phyloP scores from a whole-genome alignment of 2,329 filamentous ascomycete species.

The Colletotrichum camelliae region DNA sequence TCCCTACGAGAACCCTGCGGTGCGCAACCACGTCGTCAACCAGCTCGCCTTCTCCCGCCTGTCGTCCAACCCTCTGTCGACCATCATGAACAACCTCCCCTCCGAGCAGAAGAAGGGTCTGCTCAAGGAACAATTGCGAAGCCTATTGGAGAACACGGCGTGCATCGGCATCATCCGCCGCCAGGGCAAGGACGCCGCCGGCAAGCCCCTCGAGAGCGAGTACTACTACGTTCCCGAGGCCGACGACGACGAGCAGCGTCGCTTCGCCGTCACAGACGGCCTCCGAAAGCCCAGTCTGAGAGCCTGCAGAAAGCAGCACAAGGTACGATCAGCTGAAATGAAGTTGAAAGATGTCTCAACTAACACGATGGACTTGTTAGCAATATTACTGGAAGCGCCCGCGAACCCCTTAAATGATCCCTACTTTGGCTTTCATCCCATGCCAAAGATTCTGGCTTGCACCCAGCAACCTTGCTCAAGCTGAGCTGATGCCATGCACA shows the following conservation, averaged over 20 bases:
- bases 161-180: slow-evolving; percentile 90
- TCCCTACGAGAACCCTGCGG: slow-evolving; percentile 33
- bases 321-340: slow-evolving; percentile 65
- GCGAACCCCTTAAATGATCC: slow-evolving; percentile 55
- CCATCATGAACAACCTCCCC: slow-evolving; percentile 87
- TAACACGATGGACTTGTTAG: slow-evolving; percentile 39
- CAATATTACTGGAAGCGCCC: slow-evolving; percentile 76
- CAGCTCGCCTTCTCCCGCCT: slow-evolving; percentile 94
- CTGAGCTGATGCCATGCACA: neutral
- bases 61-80: slow-evolving; percentile 88
- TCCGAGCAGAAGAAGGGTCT: slow-evolving; percentile 64
- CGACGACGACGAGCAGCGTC: slow-evolving; percentile 79
- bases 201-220: slow-evolving; percentile 91
- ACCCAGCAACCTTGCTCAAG: neutral
- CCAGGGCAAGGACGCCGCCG: slow-evolving; percentile 94
- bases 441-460: neutral
- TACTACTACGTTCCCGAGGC: slow-evolving; percentile 95
- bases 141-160: slow-evolving; percentile 72
- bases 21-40: slow-evolving; percentile 90
- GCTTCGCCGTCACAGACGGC: slow-evolving; percentile 83
- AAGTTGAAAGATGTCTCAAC: neutral
- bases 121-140: slow-evolving; percentile 68
- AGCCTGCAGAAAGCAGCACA: slow-evolving; percentile 93
- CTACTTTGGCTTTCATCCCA: neutral
- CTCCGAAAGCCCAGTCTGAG: slow-evolving; percentile 88